Evolutionary conservation across 805 yeast genomes (phyloP).

Genomic region (Cyberlindnera suaveolens): DNA sequence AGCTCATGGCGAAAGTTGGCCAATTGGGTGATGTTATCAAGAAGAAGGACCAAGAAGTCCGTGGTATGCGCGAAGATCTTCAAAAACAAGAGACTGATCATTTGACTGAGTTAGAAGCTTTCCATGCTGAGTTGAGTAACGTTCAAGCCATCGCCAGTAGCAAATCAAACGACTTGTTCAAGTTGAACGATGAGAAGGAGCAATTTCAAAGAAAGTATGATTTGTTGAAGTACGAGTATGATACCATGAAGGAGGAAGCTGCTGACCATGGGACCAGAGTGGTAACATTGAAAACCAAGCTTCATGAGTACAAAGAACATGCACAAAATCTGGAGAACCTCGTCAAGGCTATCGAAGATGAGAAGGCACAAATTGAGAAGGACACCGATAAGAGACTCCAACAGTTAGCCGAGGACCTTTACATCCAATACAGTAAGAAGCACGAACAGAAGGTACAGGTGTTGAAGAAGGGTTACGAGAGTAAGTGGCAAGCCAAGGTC

Average conservation of each 20-base stretch:
- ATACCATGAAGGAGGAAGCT: slow-evolving; percentile 20
- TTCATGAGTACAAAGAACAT: slow-evolving; percentile 16
- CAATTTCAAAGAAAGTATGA: slow-evolving; percentile 18
- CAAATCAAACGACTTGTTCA: slow-evolving; percentile 24
- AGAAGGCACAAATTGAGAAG: slow-evolving; percentile 33
- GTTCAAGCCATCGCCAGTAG: slow-evolving; percentile 25
- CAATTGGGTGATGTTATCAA: slow-evolving; percentile 6
- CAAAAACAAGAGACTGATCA: slow-evolving; percentile 32
- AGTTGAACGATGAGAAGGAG: slow-evolving; percentile 24
- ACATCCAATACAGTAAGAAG: slow-evolving; percentile 68
- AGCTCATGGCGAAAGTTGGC: not conserved
- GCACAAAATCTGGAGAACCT: slow-evolving; percentile 20
- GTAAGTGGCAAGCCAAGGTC: slow-evolving; percentile 42
- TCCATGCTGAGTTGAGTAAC: slow-evolving; percentile 29
- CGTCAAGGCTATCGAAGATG: slow-evolving; percentile 27
- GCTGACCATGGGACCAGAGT: slow-evolving; percentile 21
- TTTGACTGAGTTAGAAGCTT: slow-evolving; percentile 29
- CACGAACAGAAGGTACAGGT: slow-evolving; percentile 67
- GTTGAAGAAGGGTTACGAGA: slow-evolving; percentile 52
- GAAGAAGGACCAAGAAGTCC: slow-evolving; percentile 19
- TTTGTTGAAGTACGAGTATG: slow-evolving; percentile 20
- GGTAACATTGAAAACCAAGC: slow-evolving; percentile 13
- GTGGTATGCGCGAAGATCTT: slow-evolving; percentile 24
- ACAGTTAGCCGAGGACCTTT: slow-evolving; percentile 62
- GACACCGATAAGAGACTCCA: slow-evolving; percentile 51